Evolutionary conservation across 768 basidiomycete genomes (phyloP), one percentile per base, ranked within the genome.

Genomic region (Bullera alba): DNA sequence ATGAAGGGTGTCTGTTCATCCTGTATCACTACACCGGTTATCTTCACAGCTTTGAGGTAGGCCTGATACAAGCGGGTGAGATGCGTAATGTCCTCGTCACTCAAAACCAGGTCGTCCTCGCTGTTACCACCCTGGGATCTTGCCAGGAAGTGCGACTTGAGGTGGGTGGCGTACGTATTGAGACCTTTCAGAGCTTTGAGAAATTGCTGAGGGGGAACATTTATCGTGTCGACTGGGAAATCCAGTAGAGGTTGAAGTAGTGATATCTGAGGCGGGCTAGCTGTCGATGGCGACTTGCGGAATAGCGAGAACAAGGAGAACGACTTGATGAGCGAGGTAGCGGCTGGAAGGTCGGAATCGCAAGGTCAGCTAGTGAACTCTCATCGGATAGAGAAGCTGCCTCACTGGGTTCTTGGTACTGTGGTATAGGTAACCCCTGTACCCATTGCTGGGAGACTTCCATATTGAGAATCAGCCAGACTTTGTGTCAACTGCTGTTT

Each of bases 261-360:
- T 3, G 8, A 5, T n/a, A 8, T 8, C 12, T 10, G 36, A 48
- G 28, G 48, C 23, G 16, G 42, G 26, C 21, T 15, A 36, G 26
- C 3, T 23, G 27, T 41, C 22, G 35, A 12, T 36, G 46, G 23
- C 46, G 52, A 35, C 29, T 25, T 16, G 23, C 46, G 3, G 38
- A 54, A 54, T 26, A 54, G 53, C n/a, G 47, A 49, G 42, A 54
- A 54, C 2, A 54, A 37, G 3, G 53, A 48, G 48, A 54, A 54
- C 1, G 26, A 21, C 17, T 34, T 39, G 16, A 48, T 35, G 29
- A 48, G 47, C 19, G 52, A 53, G 25, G 52, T 23, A 22, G 52
- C 30, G 35, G 32, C 25, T 41, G 38, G 38, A 12, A 12, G 12
- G 38, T 41, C 21, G 21, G 38, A 12, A 41, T 41, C 10, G 10